Evolutionary conservation across 805 yeast species (phyloP), one percentile per base, ranked within the genome.

Genomic region (Yueomyces sinensis): DNA sequence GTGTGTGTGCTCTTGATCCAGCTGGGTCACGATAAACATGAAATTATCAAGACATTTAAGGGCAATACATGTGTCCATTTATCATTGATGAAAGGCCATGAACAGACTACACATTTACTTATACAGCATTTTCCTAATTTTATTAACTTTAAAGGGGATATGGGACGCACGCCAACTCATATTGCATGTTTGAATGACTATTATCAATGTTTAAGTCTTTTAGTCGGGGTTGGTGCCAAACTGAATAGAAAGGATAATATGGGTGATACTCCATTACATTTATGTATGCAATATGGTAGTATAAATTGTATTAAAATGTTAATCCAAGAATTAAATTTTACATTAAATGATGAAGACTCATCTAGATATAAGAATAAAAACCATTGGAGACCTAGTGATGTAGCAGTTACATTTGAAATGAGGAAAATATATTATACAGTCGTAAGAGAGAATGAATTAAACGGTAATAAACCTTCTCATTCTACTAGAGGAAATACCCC

Each of bases 251-350:
- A 73, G 36, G 94, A 91, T 50, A 59, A 63, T 9, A 70, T 70
- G 13, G 94, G 91, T 1, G 82, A 84, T 49, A 76, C 94, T 3
- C 83, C 95, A 0, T 59, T 89, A 29, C 97, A 89, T 56, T 62
- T 80, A 34, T 94, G 95, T 0, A 68, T 82, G 43, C 77, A 79
- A 36, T 72, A 66, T 45, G 89, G 87, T 5, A 70, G 72, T 39
- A 46, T 70, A 13, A 69, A 69, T 32, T 74, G 82, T 31, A 55
- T 74, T 40, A 64, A 69, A 34, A 49, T 76, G 24, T 55, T 81
- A 30, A 53, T 77, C 0, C 61, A 59, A 14, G 49, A 49, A 29
- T 52, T 49, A 2, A 61, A 70, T 22, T 63, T 66, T 16, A 22
- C 28, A 11, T 7, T 20, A 20, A 32, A n/a, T 14, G 70, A 73